These are phyloP conservation scores for Laetiporus sulphureus DNA, from an alignment of 1,284 basidiomycete species.

Conservation along the genomic window DNA sequence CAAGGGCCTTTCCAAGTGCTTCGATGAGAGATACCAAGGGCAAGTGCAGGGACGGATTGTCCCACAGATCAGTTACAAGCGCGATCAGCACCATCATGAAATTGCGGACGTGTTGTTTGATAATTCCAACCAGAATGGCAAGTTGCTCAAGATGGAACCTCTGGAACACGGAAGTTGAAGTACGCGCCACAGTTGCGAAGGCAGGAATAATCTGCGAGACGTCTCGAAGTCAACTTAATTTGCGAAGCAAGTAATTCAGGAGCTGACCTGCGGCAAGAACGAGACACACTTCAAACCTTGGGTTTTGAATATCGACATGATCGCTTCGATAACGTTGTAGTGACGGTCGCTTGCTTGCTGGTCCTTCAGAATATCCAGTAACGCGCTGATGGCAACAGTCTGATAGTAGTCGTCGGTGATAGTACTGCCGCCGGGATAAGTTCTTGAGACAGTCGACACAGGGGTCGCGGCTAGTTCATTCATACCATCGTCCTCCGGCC, in stretches of 20 bases:
- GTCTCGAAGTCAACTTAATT: slow-evolving; percentile 9
- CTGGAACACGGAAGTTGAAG: slow-evolving; percentile 76
- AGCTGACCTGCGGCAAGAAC: slow-evolving; percentile 84
- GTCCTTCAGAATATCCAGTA: slow-evolving; percentile 88
- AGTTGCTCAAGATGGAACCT: slow-evolving; percentile 97
- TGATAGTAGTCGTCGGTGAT: slow-evolving; percentile 95
- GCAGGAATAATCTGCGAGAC: slow-evolving; percentile 92
- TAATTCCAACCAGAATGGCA: slow-evolving; percentile 92
- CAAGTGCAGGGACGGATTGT: slow-evolving; percentile 79
- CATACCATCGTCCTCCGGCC: slow-evolving; percentile 71
- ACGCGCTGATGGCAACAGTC: slow-evolving; percentile 88
- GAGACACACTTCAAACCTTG: slow-evolving; percentile 96
- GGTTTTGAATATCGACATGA: slow-evolving; percentile 99
- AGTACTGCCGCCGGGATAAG: slow-evolving; percentile 33
- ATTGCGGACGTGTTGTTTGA: slow-evolving; percentile 96
- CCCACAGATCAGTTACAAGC: slow-evolving; percentile 87
- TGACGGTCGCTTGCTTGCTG: slow-evolving; percentile 82
- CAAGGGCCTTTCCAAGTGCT: slow-evolving; percentile 90
- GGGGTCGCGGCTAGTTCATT: slow-evolving; percentile 64
- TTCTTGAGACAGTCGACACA: slow-evolving; percentile 41
- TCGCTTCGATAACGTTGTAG: slow-evolving; percentile 93
- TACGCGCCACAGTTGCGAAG: slow-evolving; percentile 85
- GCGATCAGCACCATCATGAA: slow-evolving; percentile 81
- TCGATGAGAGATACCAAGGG: slow-evolving; percentile 94
- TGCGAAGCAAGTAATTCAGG: background rate